Evolutionary conservation across 768 basidiomycete genomes (phyloP), one percentile per base, ranked within the genome.

Genomic region (Dioszegia hungarica): DNA sequence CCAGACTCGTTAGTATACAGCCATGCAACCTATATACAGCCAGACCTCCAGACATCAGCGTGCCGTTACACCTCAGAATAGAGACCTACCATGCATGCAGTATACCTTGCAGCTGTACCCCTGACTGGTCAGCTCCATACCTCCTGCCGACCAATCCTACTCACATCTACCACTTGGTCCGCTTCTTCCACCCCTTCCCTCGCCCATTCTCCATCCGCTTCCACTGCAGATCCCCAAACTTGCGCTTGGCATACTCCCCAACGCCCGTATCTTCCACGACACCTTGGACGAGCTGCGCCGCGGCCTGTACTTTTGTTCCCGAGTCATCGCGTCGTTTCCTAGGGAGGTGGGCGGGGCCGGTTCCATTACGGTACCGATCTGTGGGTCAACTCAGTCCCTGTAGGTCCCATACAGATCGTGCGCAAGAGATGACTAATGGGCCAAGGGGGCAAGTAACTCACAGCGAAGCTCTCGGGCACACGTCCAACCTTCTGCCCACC

Each of bases 161-260:
- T 51, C 22, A 37, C 33, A 5, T 3, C 47, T 58, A 72, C 72
- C 74, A 75, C 64, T 70, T 70, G 22, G 46, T 51, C 47, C 60
- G 62, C 73, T 73, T 74, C 67, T 73, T 69, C 72, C 74, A 72
- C 2, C 74, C 74, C 48, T 71, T 67, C 1, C 72, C 72, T 22
- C 73, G 54, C 14, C 74, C 74, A 64, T 75, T 74, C 29, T 70
- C 70, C 72, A 72, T 72, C 51, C 69, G 55, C 28, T 54, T 68
- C 50, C 57, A 61, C 44, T 74, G 72, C 44, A 75, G 46, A 50
- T 75, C 74, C 9, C 64, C 69, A 55, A 69, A 75, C 60, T 75
- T 75, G 40, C 74, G 61, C 64, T 75, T 75, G 22, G 74, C 74
- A 47, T 70, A 72, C n/a, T 49, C 47, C 6, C 66, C 67, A 5